A percentile compares a stretch with the other conserved stretches of the same genome.
phyloP scores from a whole-genome alignment of 208 protist genomes.

The Naegleria lovaniensis region DNA sequence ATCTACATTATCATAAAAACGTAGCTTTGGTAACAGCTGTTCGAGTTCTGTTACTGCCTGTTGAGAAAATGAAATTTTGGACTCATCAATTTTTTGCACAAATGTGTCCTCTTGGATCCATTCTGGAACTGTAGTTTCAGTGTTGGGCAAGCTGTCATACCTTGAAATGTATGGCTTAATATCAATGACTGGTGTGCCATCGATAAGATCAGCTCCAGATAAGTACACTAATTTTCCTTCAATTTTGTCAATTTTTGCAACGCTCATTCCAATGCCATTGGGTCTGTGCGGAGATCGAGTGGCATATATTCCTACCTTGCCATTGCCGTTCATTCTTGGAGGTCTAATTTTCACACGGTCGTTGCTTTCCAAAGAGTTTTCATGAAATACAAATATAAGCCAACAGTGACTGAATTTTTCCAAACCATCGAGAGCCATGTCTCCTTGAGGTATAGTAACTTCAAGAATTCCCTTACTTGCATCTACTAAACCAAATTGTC shows the following conservation, averaged over 20 bases:
- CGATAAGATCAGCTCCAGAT: slow-evolving; percentile 81
- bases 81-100: neutral
- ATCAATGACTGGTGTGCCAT: slow-evolving; percentile 90
- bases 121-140: neutral
- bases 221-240: slow-evolving; percentile 70
- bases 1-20: neutral
- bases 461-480: neutral
- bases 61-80: neutral
- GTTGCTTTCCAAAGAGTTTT: neutral
- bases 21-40: neutral
- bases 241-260: slow-evolving; percentile 66
- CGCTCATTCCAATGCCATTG: slow-evolving; percentile 78
- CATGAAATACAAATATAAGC: neutral
- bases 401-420: neutral
- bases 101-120: neutral
- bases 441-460: neutral
- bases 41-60: neutral
- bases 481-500: neutral
- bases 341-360: neutral
- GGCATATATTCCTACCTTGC: slow-evolving; percentile 62
- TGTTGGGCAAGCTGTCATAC: slow-evolving; percentile 49
- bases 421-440: neutral
- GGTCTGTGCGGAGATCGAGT: slow-evolving; percentile 78
- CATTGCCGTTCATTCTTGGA: slow-evolving; percentile 16
- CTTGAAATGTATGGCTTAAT: slow-evolving; percentile 89